Evolutionary conservation across 768 basidiomycete species (phyloP), one percentile per base, ranked within the genome.

Genomic region (Rickenella mellea): DNA sequence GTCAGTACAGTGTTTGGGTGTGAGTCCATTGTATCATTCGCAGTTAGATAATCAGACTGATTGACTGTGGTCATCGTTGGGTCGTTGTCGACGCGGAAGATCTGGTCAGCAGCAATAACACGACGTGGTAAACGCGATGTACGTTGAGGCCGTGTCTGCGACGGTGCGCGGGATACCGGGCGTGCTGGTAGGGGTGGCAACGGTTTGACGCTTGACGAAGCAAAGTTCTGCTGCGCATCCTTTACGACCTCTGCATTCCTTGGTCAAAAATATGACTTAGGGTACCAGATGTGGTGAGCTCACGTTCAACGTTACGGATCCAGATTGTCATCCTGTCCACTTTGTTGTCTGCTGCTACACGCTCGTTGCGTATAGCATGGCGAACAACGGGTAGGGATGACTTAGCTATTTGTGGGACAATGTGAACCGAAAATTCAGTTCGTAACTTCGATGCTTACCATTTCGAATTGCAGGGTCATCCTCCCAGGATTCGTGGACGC

Each of bases 241-340:
- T 87, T 81, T 6, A 88, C 82, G 12, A 88, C 85, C 64, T 76
- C 86, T 89, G 58, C 39, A 35, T 2, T 19, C 30, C 11, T 37
- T 46, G n/a, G 36, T 44, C 21, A 21, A n/a, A 10, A 12, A 21
- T 36, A 8, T 17, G 10, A 19, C 22, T 31, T 11, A 19, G 21
- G n/a, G 40, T 3, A 3, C 6, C 15, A 37, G 36, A 19, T 30
- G 6, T 4, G 6, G 20, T 4, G 8, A 7, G 74, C 85, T 55
- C 57, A 88, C 87, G 81, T 61, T 90, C 86, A 12, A 88, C 83
- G 45, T 78, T 85, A 50, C 74, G 74, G 61, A 87, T 82, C 88
- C 88, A 90, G 40, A 82, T 63, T 1, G 77, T 71, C 81, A 90
- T 79, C 40, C 86, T 68, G 50, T 90, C 84, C 2, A 64, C 47